Conservation (phyloP, 2,329 filamentous ascomycete species). For the Ramichloridium luteum region DNA sequence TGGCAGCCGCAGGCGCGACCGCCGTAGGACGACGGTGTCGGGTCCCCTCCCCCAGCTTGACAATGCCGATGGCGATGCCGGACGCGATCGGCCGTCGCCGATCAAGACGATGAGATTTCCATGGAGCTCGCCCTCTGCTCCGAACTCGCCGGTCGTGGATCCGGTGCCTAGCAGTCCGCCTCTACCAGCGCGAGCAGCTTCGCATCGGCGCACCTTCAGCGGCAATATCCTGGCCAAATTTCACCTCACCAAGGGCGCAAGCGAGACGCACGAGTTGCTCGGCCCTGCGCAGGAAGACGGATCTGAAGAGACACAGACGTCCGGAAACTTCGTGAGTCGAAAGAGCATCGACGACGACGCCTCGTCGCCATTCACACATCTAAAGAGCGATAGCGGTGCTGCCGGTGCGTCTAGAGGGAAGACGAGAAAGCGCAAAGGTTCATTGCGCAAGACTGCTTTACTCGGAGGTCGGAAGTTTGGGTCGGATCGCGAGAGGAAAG, state of each 20-base stretch:
- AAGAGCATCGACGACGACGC: constrained; percentile 24
- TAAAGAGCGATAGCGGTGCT: constrained; percentile 38
- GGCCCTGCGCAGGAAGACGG: constrained; percentile 18
- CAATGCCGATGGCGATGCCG: constrained; percentile 6
- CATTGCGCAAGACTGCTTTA: constrained; percentile 74
- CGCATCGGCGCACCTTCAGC: constrained; percentile 45
- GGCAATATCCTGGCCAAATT: constrained; percentile 57
- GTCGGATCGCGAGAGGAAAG: constrained; percentile 45
- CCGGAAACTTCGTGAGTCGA: constrained; percentile 15
- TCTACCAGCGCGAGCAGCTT: constrained; percentile 8
- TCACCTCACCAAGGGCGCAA: constrained; percentile 49
- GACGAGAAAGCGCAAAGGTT: constrained; percentile 65
- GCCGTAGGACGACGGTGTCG: constrained; percentile 13
- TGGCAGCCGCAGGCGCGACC: constrained; percentile 14
- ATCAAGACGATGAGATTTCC: constrained; percentile 17
- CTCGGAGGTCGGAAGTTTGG: constrained; percentile 54
- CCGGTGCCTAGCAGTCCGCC: constrained; percentile 5
- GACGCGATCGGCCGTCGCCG: constrained; percentile 7
- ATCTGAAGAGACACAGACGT: constrained; percentile 18
- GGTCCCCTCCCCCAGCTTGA: constrained; percentile 10
- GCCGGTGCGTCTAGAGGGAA: constrained; percentile 34
- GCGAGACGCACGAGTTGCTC: constrained; percentile 23
- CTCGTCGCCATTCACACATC: constrained; percentile 9
- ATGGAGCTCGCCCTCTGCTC: constrained; percentile 15
- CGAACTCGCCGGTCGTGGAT: constrained; percentile 8